Evolutionary conservation across 2,329 filamentous ascomycete genomes (phyloP), one percentile per base, ranked within the genome.

Genomic region (Neonectria neomacrospora): DNA sequence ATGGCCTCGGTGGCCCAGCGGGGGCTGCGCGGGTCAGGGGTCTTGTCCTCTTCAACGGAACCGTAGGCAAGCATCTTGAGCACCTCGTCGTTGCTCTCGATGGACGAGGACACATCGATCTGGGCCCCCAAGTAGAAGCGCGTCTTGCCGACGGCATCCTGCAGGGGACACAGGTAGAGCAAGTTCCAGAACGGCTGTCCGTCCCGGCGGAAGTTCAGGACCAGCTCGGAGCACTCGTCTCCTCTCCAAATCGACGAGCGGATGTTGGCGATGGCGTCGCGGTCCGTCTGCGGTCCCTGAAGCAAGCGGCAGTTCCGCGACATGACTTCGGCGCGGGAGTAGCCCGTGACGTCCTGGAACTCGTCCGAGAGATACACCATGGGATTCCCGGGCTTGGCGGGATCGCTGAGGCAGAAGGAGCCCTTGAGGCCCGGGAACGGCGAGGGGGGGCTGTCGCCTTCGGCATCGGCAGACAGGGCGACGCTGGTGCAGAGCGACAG

Each of bases 321-420:
- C 1, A 87, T 78, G 37, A 85, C 79, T 37, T 86, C 84, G 11
- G 69, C 73, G 32, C 82, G 75, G 1, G 74, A 63, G 63, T 85
- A 85, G 5, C 85, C 85, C 1, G 84, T 86, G 5, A 86, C 73
- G n/a, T 78, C 74, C 51, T 83, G 76, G 61, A 86, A 87, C 1
- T 83, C 82, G 59, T 86, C 83, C 0, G 84, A 85, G 3, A 80
- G 81, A 60, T 75, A 83, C 0, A 80, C 64, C 41, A 86, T 82
- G 0, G 85, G 83, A 62, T 86, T 85, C 53, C 86, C 83, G 0
- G 80, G 77, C 45, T 79, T 77, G 5, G 75, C 69, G 0, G 84
- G 83, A 67, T 88, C 83, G 1, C 84, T 87, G 16, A 89, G 71
- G 59, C 85, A 86, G 66, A 89, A 89, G 22, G 86, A 85, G 52